Base-by-base conservation (phyloP, 2,329 filamentous ascomycete genomes). In the Monosporascus sp. region DNA sequence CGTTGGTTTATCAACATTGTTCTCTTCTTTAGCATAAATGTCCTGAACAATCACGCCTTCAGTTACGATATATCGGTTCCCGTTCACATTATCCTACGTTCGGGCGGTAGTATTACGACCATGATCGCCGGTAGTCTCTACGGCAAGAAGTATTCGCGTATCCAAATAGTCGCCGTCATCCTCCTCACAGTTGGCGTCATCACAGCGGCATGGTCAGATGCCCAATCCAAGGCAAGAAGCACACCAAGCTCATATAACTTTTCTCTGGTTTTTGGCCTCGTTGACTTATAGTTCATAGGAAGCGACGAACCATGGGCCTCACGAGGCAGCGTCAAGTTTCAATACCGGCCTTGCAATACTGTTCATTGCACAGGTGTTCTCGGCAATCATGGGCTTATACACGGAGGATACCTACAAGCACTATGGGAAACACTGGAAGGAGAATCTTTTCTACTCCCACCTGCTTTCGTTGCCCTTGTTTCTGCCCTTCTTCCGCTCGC, bases 31-130 rank as follows among this genome's bases (percentile, higher is more conserved):
- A 82, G 82, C 57, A 94, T 99, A 72, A 99, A 97, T 65, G 84
- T 97, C 54, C 75, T 99, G 66, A 99, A 99, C 74, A 99, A 99
- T 65, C 93, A 93, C 77, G 94, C 93, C 7, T 99, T 99, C 70
- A 92, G 91, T 58, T 99, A 97, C 74, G 86, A 91, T 63, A 97
- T 99, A 53, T 96, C 91, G 7, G 91, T 99, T 0, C 94, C 94
- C 1, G 85, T 99, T 48, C 94, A 99, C 68, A 99, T 99, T 63
- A 97, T 99, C 60, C 78, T 99, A 31, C 85, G 94, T 51, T 97
- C 92, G 48, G 96, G 93, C 49, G 94, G 94, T 17, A 96, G 92
- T 63, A 95, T 97, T 57, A 95, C 92, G 5, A 97, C 94, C 8
- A 96, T 99, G 84, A 73, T 86, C 17, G 90, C 93, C n/a, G 94